Base-by-base conservation (phyloP, 176 grass and related monocot species). In the Phoenix roebelenii region DNA sequence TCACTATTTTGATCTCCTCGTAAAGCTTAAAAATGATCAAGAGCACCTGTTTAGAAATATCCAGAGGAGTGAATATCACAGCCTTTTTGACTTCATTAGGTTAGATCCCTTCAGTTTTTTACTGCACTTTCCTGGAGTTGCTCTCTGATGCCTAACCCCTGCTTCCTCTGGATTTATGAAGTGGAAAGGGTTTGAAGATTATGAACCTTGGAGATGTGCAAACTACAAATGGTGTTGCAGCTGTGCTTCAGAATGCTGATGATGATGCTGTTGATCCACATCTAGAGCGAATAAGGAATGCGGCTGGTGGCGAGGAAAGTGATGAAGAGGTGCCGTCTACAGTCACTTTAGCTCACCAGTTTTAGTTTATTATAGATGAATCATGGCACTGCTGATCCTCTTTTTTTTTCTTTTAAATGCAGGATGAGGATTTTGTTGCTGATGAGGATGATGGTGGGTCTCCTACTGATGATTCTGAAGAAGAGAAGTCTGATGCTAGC, bases 351-450 rank as follows among this genome's bases (percentile, higher is more conserved):
- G 0, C 9, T 44, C 10, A 2, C 10, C 10, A 44, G 10, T 44
- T 44, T 44, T 12, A 44, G 12, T 44, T 44, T 44, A 44, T 44
- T 44, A 14, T 12, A 14, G 6, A 35, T 35, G 35, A 14, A 44
- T 10, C 35, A 7, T 44, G 10, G 35, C 35, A 44, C 35, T 44
- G 2, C 35, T 44, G 35, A 44, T 14, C 9, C 1, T 44, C 20
- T 22, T 69, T 50, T 58, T 25, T 4, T n/a, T n/a, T n/a, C n/a
- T n/a, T n/a, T n/a, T n/a, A 52, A 60, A 63, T 16, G 52, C 62
- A 98, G 93, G 93, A 98, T 77, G 93, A 98, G 76, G 93, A 98
- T 85, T 98, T 98, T 78, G 84, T 98, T 78, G 73, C 19, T 52
- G 84, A 98, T 32, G 89, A 98, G 66, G 93, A 98, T 85, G 87